These are phyloP conservation scores for Cardiospermum halicacabum DNA, from an alignment of 345 rosid species.

Conservation along the genomic window DNA sequence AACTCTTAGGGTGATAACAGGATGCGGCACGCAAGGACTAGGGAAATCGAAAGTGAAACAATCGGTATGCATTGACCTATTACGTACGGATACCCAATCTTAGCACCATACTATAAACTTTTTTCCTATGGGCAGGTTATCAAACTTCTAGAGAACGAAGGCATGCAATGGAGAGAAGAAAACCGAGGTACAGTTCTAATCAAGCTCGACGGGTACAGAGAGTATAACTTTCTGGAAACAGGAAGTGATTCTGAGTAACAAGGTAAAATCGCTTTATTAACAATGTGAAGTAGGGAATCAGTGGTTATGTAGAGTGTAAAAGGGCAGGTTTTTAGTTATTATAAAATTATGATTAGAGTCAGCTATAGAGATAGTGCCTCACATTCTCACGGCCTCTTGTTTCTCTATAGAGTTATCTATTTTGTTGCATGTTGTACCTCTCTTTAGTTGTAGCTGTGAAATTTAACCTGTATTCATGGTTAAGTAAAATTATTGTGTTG, in stretches of 20 bases:
- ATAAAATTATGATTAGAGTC: conserved; percentile 13
- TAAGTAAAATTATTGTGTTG: not conserved
- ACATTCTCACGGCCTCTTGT: not conserved
- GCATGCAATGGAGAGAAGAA: conserved; percentile 63
- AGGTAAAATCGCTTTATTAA: not conserved
- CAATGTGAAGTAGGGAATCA: conserved; percentile 5
- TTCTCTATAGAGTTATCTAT: not conserved
- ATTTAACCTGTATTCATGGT: not conserved
- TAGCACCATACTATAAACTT: not conserved
- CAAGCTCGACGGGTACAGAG: conserved; percentile 52
- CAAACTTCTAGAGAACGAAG: conserved; percentile 57
- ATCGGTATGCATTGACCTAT: conserved; percentile 62
- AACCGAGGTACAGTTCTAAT: conserved; percentile 71
- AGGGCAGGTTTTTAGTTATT: conserved; percentile 17
- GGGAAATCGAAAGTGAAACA: conserved; percentile 90
- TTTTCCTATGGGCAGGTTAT: conserved; percentile 42
- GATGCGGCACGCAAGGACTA: conserved; percentile 74
- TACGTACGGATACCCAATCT: too few species aligned
- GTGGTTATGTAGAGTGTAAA: not conserved
- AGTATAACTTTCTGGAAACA: conserved; percentile 64
- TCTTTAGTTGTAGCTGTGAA: not conserved
- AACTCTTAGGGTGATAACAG: conserved; percentile 86
- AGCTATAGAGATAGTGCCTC: conserved; percentile 3
- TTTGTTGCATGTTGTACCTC: too few species aligned
- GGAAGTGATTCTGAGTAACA: conserved; percentile 52